A percentile compares a stretch with the other conserved stretches of the same genome.
Conservation (phyloP, 1,284 basidiomycete genomes). For the Tremellales sp. region DNA sequence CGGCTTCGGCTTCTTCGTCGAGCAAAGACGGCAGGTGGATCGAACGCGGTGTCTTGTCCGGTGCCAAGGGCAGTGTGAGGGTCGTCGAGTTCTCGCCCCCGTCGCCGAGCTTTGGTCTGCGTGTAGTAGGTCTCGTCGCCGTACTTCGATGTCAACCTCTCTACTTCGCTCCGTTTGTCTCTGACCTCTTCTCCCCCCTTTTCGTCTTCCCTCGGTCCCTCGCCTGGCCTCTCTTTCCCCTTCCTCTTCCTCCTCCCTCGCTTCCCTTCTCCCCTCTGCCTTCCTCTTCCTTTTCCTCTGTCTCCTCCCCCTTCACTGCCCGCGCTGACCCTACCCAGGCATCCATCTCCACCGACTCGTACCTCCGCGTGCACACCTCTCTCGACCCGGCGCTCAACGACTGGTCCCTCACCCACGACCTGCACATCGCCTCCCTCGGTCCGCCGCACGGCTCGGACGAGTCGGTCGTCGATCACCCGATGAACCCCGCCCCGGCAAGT, state of each 20-base stretch:
- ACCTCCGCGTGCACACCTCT: slow-evolving; percentile 83
- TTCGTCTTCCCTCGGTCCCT: too few species aligned
- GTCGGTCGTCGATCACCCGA: slow-evolving; percentile 1
- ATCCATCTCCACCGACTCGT: slow-evolving; percentile 77
- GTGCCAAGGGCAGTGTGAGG: slow-evolving; percentile 78
- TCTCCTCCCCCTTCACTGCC: too few species aligned
- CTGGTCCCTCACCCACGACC: slow-evolving; percentile 75
- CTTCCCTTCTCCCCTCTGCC: neutral
- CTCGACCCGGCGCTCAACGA: slow-evolving; percentile 72
- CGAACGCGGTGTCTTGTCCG: slow-evolving; percentile 68
- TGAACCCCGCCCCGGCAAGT: slow-evolving; percentile 7
- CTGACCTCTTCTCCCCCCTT: neutral
- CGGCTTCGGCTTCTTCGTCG: neutral
- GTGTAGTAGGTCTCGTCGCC: slow-evolving; percentile 64
- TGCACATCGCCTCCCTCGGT: slow-evolving; percentile 61
- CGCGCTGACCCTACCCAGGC: slow-evolving; percentile 64
- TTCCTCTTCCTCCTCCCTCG: slow-evolving; percentile 1
- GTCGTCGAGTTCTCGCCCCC: slow-evolving; percentile 75
- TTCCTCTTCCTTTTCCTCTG: neutral
- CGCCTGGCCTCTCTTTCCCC: too few species aligned
- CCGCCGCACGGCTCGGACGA: slow-evolving; percentile 29
- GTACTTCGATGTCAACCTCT: too few species aligned
- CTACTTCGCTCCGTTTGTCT: neutral
- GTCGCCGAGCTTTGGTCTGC: slow-evolving; percentile 71
- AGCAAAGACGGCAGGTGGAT: slow-evolving; percentile 55